Evolutionary conservation across 164 flowering plant species (phyloP).

Genomic region (Santalum album): DNA sequence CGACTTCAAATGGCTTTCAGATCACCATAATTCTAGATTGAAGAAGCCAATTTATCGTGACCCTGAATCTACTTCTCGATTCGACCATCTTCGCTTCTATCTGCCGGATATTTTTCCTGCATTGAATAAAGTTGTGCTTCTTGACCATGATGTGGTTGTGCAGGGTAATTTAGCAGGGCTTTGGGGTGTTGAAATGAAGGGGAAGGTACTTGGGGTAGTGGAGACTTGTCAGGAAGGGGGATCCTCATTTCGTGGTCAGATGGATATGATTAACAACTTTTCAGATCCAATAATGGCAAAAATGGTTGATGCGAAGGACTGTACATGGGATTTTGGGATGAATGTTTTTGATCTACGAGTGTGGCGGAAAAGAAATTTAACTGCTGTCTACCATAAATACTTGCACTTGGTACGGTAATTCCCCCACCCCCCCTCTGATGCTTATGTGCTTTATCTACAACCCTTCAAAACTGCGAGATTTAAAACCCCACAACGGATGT

Average conservation of each 20-base stretch:
- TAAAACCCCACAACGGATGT: too few relatives aligned
- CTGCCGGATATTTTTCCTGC: conserved; percentile 76
- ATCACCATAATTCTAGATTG: conserved; percentile 25
- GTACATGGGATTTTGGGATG: conserved; percentile 98
- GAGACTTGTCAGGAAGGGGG: conserved; percentile 59
- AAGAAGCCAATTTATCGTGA: conserved; percentile 36
- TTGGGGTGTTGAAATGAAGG: conserved; percentile 65
- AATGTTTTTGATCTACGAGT: conserved; percentile 70
- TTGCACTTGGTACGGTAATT: conserved; percentile 53
- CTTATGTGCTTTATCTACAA: too few relatives aligned
- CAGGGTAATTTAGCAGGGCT: conserved; percentile 61
- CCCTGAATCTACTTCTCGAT: conserved; percentile 48
- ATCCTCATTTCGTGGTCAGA: conserved; percentile 35
- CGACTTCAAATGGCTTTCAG: conserved; percentile 34
- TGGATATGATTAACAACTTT: conserved; percentile 64
- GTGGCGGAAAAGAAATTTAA: conserved; percentile 66
- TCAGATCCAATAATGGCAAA: conserved; percentile 53
- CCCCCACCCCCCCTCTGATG: neutral
- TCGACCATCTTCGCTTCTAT: conserved; percentile 81
- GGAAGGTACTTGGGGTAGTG: conserved; percentile 83
- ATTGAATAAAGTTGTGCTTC: conserved; percentile 62
- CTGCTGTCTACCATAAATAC: conserved; percentile 49
- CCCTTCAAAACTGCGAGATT: too few relatives aligned
- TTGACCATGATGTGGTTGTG: conserved; percentile 97
- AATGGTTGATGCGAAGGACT: conserved; percentile 50